Evolutionary conservation across 1,284 basidiomycete species (phyloP), one percentile per base, ranked within the genome.

Genomic region (Chalciporus piperatoides): DNA sequence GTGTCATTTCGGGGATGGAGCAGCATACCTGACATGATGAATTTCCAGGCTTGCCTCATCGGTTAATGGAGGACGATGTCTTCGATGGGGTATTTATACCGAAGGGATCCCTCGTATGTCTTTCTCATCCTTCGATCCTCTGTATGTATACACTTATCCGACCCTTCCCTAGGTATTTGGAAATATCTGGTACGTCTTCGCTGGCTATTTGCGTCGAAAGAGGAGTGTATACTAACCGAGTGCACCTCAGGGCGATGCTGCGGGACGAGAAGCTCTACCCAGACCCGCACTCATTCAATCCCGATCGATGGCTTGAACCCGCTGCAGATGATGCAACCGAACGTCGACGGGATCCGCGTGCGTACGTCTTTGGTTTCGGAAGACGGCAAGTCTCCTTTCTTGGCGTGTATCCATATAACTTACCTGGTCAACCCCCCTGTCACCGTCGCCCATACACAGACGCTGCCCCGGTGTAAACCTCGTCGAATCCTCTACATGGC

Each of bases 281-380:
- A 0, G 65, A 79, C 39, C 67, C 81, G 1, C 59, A 74, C 24
- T 43, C 53, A 2, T 83, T 82, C 60, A 62, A 68, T 19, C 80
- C 80, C 0, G 77, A 78, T 24, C 68, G 80, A 3, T 80, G 71
- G 55, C 52, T 81, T 44, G 67, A 69, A 5, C 48, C 50, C 1
- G 46, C 64, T 10, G 64, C 67, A 23, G 67, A 69, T 6, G 70
- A 69, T 10, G 43, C 56, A 53, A 52, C 54, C 4, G 57, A 55
- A 52, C 66, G 64, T 48, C 70, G 61, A 28, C 64, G 68, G 41
- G 73, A 80, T 55, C 77, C 78, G 7, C 65, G 71, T 32, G 67
- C 68, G 37, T 78, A 74, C 53, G 70, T 75, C 1, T 82, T 80
- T 61, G 81, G 81, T 4, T 82, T 79, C 55, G 80, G 80, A 19